phyloP scores from a whole-genome alignment of 495 filamentous ascomycete species.

The Alectoria sarmentosa region DNA sequence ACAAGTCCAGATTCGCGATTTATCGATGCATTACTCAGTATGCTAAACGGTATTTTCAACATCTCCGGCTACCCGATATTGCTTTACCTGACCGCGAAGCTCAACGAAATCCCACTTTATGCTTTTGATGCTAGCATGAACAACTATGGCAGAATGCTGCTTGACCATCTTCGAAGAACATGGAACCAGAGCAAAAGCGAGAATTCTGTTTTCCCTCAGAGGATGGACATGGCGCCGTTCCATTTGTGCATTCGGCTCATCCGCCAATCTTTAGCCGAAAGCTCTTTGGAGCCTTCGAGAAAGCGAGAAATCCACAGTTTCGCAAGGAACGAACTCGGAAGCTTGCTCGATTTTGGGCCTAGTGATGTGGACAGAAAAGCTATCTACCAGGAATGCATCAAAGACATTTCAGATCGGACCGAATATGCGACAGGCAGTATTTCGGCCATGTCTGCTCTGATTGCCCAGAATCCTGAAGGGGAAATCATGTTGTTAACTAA shows the following conservation, averaged over 20 bases:
- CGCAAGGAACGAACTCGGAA: constrained; percentile 46
- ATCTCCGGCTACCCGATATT: constrained; percentile 46
- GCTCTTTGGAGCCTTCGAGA: constrained; percentile 21
- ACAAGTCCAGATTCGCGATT: constrained; percentile 80
- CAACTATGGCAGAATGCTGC: constrained; percentile 38
- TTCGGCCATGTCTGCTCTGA: constrained; percentile 56
- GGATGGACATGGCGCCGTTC: constrained; percentile 39
- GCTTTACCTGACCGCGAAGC: constrained; percentile 67
- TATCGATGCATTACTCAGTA: constrained; percentile 67
- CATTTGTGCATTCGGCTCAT: constrained; percentile 59
- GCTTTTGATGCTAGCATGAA: constrained; percentile 49
- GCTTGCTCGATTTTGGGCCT: constrained; percentile 47
- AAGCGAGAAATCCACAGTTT: constrained; percentile 42
- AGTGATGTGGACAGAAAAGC: constrained; percentile 41
- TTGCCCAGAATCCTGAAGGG: constrained; percentile 33
- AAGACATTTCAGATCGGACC: constrained; percentile 51
- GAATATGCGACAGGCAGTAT: constrained; percentile 60
- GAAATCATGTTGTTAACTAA: constrained; percentile 46
- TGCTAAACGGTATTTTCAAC: constrained; percentile 60
- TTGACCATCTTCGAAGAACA: constrained; percentile 35
- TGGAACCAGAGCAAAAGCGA: constrained; percentile 14
- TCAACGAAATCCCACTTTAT: constrained; percentile 59
- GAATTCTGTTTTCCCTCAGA: constrained; percentile 10
- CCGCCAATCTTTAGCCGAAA: constrained; percentile 45
- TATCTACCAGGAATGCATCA: constrained; percentile 51